Evolutionary conservation across 192 early-diverging fungal genomes (phyloP), one percentile per base, ranked within the genome.

Genomic region (Physocladia obscura): DNA sequence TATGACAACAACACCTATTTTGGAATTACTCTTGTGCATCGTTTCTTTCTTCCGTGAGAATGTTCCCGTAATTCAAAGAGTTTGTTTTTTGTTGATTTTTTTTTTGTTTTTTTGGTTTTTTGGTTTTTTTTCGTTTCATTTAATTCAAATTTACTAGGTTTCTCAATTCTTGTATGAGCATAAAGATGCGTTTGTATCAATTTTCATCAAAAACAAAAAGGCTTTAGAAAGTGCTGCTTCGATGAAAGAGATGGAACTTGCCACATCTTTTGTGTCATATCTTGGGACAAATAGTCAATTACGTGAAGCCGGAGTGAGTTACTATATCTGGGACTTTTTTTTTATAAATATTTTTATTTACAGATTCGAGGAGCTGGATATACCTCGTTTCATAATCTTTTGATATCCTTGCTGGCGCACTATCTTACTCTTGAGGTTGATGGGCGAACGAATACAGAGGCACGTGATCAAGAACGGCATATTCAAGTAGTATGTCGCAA

Each of bases 11-110:
- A 79, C 84, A 52, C 90, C 85, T 0, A 79, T 83, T 17, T 75
- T 92, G n/a, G 69, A 85, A 37, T 76, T 92, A 59, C 49, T 92
- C 17, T 64, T 80, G 5, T 77, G 77, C 11, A 75, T 90, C 39
- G 81, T 77, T 60, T 73, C 27, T 64, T 78, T 63, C 36, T 19
- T 34, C 13, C 57, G 57, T 6, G 69, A 70, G 1, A 58, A 70
- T 50, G 48, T 31, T 15, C 19, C 30, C n/a, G 19, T 70, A 44
- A 27, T 70, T 37, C 15, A 44, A 26, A 24, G 48, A 15, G 69
- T 70, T 49, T 31, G 54, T 2, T 13, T 15, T 48, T 62, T 77
- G 34, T 74, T 70, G 0, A 57, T 81, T 48, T 77, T 78, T 26
- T 72, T 63, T 4, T 62, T 78, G 35, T 73, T 71, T 1, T 60